Conservation (phyloP, 31 red algal genomes). For the Endocladia muricata region DNA sequence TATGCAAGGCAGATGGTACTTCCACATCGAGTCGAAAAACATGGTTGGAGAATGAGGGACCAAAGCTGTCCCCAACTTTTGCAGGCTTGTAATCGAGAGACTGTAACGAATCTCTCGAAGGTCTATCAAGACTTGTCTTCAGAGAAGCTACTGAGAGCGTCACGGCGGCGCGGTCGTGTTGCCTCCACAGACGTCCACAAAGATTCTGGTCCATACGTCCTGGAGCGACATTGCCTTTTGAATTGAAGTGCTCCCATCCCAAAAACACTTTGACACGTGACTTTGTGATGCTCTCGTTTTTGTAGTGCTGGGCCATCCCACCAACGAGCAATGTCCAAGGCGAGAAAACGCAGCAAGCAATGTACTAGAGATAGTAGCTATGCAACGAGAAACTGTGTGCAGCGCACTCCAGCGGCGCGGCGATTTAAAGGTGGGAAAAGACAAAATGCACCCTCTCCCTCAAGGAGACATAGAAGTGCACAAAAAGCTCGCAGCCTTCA, state of each 20-base stretch:
- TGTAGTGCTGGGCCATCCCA: slow-evolving; percentile 45
- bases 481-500: too few species aligned
- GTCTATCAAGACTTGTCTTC: neutral
- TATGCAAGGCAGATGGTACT: slow-evolving; percentile 36
- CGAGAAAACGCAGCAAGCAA: neutral
- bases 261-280: slow-evolving; percentile 34
- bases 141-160: slow-evolving; percentile 23
- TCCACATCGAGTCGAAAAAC: slow-evolving; percentile 55
- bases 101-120: slow-evolving; percentile 5
- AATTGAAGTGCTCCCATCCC: slow-evolving; percentile 55
- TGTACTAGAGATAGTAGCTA: neutral
- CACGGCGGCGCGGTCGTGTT: slow-evolving; percentile 34
- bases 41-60: slow-evolving; percentile 67
- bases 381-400: too few species aligned
- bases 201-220: slow-evolving; percentile 56
- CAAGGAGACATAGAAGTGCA: too few species aligned
- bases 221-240: slow-evolving; percentile 51
- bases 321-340: neutral
- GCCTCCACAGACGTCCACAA: slow-evolving; percentile 24
- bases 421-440: too few species aligned
- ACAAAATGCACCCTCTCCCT: too few species aligned
- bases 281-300: slow-evolving; percentile 35
- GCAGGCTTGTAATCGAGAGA: slow-evolving; percentile 30
- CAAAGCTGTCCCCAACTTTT: slow-evolving; percentile 56
- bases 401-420: too few species aligned